Evolutionary conservation across 2,329 filamentous ascomycete species (phyloP).

Genomic region (Ciborinia camelliae): DNA sequence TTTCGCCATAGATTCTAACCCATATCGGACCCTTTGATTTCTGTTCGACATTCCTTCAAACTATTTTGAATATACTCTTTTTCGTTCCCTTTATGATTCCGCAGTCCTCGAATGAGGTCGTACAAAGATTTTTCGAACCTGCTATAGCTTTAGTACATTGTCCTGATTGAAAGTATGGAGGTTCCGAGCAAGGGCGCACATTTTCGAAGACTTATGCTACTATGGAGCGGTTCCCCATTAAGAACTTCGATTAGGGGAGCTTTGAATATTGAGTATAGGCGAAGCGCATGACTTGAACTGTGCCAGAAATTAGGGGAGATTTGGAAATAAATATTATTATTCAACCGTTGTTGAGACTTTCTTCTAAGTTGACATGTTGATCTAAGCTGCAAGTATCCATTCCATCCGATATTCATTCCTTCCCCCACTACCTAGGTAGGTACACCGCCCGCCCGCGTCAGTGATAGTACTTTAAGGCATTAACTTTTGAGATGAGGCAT

Average conservation of each 20-base stretch:
- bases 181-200: constrained; percentile 19
- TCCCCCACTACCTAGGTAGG: background rate
- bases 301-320: background rate
- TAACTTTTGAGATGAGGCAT: background rate
- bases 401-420: background rate
- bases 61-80: constrained; percentile 92
- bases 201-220: constrained; percentile 15
- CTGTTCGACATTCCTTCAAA: constrained; percentile 89
- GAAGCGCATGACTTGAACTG: constrained; percentile 5
- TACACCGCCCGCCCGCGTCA: constrained; percentile 10
- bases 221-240: constrained; percentile 16
- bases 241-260: constrained; percentile 10
- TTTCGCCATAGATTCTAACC: constrained; percentile 48
- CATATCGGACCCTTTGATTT: constrained; percentile 93
- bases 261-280: background rate
- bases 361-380: constrained; percentile 1
- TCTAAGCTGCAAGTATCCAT: background rate
- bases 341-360: background rate
- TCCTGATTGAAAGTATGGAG: background rate
- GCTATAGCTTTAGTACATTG: constrained; percentile 19
- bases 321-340: background rate
- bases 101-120: constrained; percentile 94
- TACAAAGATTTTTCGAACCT: constrained; percentile 99
- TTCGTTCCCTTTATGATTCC: constrained; percentile 93
- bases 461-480: background rate